Base-by-base conservation (phyloP, 202 grass and related monocot species). In the Cymbopogon flexuosus region DNA sequence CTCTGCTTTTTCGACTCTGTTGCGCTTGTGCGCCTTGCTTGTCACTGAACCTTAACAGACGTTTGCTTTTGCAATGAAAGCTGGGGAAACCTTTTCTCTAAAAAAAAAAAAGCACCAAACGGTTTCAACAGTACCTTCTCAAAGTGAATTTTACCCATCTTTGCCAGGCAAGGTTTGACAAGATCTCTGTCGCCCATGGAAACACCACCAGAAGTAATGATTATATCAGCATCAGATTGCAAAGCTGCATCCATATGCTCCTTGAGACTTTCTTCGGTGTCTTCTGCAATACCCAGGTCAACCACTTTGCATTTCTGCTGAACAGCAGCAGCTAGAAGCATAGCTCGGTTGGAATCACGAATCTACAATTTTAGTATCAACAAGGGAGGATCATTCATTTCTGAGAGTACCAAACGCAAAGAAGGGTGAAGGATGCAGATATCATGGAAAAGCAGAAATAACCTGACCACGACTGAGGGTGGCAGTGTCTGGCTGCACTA, bases 131-230 rank as follows among this genome's bases (percentile, higher is more conserved):
- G 19, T 80, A 95, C 96, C 86, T 98, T 95, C 74, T 95, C 96
- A 79, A 98, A 98, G 84, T 98, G 84, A 85, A 98, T 91, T 81
- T 79, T 86, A 52, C 95, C 95, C 83, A 83, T 83, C 66, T 84
- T 94, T 79, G 80, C 73, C 70, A 98, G 84, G 73, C 90, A 98
- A 56, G 95, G 92, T 81, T 93, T 98, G 70, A 98, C 90, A 61
- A 98, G 91, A 84, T 95, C 92, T 65, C 85, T 98, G 73, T 95
- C 95, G 18, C 95, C 95, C 92, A 98, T 98, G 67, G 92, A 98
- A 83, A 98, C 84, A 80, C 95, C 95, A 62, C 95, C 95, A 72
- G 95, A 98, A 67, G 90, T 93, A 75, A 98, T 75, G 35, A 98
- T 86, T 60, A 98, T 81, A 90, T 98, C 90, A 75, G 93, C 84